A percentile compares a stretch with the other conserved stretches of the same genome.
Conservation (phyloP, 108 stramenopile species). For the Nitzschia sp. region DNA sequence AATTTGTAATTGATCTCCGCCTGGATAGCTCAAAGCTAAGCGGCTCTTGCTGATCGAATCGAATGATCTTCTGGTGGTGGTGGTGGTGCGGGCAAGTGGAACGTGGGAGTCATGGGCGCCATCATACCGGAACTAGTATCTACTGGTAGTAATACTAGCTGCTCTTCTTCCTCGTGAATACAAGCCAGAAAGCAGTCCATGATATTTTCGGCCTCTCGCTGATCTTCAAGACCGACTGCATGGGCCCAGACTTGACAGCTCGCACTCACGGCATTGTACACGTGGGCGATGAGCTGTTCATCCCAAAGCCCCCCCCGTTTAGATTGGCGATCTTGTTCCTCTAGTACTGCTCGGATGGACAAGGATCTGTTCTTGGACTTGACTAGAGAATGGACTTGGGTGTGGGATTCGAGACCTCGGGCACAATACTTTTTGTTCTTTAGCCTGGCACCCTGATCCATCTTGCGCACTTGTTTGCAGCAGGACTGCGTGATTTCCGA, state of each 20-base stretch:
- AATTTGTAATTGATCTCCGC: no score
- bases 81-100: no score
- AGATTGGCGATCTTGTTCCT: constrained; percentile 6
- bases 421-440: not conserved
- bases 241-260: constrained; percentile 7
- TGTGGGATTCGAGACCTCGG: not conserved
- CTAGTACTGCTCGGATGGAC: constrained; percentile 1
- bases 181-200: no score
- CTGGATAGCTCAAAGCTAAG: no score
- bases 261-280: not conserved
- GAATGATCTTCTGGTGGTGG: no score
- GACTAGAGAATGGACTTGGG: not conserved
- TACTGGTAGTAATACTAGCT: no score
- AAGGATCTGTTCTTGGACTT: not conserved
- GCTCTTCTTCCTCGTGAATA: no score
- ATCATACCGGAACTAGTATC: no score
- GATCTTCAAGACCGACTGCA: constrained; percentile 1
- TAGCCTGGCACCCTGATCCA: not conserved
- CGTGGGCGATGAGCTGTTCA: not conserved
- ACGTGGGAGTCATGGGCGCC: no score
- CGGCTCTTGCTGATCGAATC: no score
- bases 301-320: not conserved
- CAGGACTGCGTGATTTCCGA: not conserved
- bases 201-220: not conserved
- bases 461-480: not conserved